These are phyloP conservation scores for Zymoseptoria crescenta DNA, from an alignment of 2,329 filamentous ascomycete species.

Conservation along the genomic window DNA sequence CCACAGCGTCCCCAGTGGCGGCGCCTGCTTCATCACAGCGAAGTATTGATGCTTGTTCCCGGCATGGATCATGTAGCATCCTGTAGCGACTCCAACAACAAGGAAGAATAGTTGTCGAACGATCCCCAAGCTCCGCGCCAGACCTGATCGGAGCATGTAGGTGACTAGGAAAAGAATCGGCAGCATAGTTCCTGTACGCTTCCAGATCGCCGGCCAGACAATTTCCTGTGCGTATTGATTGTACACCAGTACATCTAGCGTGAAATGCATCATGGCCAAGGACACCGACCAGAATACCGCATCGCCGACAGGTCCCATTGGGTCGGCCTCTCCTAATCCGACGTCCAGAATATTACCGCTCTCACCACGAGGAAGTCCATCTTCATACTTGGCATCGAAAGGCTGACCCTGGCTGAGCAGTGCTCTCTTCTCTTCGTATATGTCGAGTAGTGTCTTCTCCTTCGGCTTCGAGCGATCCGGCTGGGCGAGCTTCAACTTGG, in stretches of 20 bases:
- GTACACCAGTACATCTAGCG: constrained; percentile 70
- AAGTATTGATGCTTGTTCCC: constrained; percentile 76
- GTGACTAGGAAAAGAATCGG: constrained; percentile 40
- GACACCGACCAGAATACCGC: constrained; percentile 47
- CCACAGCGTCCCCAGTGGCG: constrained; percentile 84
- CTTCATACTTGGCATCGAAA: constrained; percentile 39
- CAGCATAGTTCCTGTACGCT: constrained; percentile 42
- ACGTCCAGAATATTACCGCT: constrained; percentile 30
- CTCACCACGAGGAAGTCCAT: constrained; percentile 25
- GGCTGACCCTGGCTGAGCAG: constrained; percentile 42
- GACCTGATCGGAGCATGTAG: constrained; percentile 36
- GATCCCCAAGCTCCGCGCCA: constrained; percentile 37
- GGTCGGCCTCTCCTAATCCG: constrained; percentile 33
- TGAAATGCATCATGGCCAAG: constrained; percentile 66
- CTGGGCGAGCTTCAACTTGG: constrained; percentile 56
- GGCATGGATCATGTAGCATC: constrained; percentile 73
- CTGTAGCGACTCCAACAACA: constrained; percentile 50
- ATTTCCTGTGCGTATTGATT: constrained; percentile 67
- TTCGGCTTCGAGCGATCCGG: constrained; percentile 58
- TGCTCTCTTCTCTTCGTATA: constrained; percentile 55
- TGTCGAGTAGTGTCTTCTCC: constrained; percentile 62
- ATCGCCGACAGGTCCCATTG: constrained; percentile 41
- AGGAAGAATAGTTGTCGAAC: constrained; percentile 54
- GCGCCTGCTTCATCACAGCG: constrained; percentile 83
- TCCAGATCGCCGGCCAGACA: constrained; percentile 49